phyloP scores from a whole-genome alignment of 2,329 filamentous ascomycete genomes.

The Thelonectria blattea region DNA sequence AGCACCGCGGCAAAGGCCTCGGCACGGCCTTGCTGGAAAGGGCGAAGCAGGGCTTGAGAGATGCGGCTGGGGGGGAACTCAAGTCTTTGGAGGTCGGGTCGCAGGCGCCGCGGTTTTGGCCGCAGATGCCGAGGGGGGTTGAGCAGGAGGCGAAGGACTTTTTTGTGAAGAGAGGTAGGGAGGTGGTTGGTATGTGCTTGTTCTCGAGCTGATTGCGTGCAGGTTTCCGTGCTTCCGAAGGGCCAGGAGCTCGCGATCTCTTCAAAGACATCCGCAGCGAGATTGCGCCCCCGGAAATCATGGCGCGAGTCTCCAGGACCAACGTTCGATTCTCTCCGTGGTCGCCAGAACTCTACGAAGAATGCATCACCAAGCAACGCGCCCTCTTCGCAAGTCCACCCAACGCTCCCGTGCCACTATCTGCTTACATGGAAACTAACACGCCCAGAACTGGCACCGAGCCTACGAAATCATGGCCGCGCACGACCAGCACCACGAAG shows the following conservation, averaged over 20 bases:
- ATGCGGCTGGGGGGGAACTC: background rate
- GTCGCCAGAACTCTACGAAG: conserved; percentile 32
- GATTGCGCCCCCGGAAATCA: conserved; percentile 21
- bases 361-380: conserved; percentile 32
- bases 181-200: accelerated
- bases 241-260: conserved; percentile 16
- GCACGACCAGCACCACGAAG: conserved; percentile 26
- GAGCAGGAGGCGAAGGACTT: conserved; percentile 26
- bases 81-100: conserved; percentile 30
- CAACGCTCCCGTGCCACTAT: accelerated
- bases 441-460: conserved; percentile 22
- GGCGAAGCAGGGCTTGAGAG: conserved; percentile 2
- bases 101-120: conserved; percentile 31
- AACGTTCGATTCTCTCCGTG: conserved; percentile 30
- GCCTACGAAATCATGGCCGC: conserved; percentile 28
- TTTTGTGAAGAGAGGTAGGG: conserved; percentile 25
- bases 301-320: conserved; percentile 28
- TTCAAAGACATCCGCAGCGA: conserved; percentile 26
- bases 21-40: conserved; percentile 26
- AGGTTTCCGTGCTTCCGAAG: conserved; percentile 21
- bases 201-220: background rate
- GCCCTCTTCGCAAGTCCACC: conserved; percentile 28
- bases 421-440: conserved; percentile 8
- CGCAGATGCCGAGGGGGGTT: conserved; percentile 21
- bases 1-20: conserved; percentile 26